Evolutionary conservation across 2,329 filamentous ascomycete genomes (phyloP), one percentile per base, ranked within the genome.

Genomic region (Penicillium thymicola): DNA sequence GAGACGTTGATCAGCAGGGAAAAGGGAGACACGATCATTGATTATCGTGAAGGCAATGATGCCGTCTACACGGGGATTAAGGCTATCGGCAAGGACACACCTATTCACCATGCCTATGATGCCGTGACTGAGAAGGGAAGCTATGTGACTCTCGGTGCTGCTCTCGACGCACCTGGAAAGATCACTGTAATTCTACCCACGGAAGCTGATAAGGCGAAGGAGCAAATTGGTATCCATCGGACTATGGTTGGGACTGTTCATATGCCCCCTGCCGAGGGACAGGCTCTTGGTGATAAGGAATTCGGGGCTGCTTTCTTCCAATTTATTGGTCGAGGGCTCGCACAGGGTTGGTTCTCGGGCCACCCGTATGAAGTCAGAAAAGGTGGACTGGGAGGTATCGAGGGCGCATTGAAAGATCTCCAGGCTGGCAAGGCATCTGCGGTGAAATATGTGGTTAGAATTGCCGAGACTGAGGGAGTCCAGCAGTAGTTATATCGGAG

Each of bases 361-460:
- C 81, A 84, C 71, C 80, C 79, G 34, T 70, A 72, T 55, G 78
- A 83, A 64, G 75, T 84, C 14, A 69, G 81, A 3, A 69, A 75
- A 0, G 82, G 83, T 3, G 85, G 84, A 0, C 63, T 88, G 49
- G 75, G 68, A 4, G 83, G 84, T 0, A 69, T 87, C 2, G 72
- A 85, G 64, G 71, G 66, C 34, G 85, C 75, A 0, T 65, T 89
- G 70, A 69, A 70, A 61, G 80, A 83, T 59, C 68, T 89, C 66
- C 82, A 80, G 67, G 78, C 76, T 28, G 86, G 86, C 0, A 84
- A 82, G 70, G 84, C 82, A 23, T 86, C 82, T 64, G 86, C 79
- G 1, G 76, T 83, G 0, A 89, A 89, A 72, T 88, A 86, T 74
- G 81, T 89, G 0, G 83, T 84, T 64, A 75, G 74, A 59, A 79